phyloP scores from a whole-genome alignment of 2,329 filamentous ascomycete species.

The Hymenoscyphus occultus region DNA sequence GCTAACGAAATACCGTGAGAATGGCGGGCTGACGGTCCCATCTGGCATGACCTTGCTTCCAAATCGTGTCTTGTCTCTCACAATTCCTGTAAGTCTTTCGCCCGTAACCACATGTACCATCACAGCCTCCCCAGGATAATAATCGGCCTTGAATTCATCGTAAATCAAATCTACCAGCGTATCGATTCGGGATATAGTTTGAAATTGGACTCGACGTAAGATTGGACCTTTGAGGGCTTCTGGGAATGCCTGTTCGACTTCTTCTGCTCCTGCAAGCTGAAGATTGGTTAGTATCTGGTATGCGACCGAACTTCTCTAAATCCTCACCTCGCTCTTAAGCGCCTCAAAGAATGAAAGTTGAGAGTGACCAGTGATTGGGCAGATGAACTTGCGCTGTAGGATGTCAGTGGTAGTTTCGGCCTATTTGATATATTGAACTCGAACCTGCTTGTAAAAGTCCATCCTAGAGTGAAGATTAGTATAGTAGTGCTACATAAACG shows the following conservation, averaged over 20 bases:
- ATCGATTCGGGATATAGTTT: slow-evolving; percentile 84
- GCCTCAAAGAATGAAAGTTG: slow-evolving; percentile 91
- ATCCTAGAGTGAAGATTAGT: slow-evolving; percentile 54
- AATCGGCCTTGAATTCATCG: slow-evolving; percentile 82
- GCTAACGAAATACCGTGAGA: slow-evolving; percentile 77
- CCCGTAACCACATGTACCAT: slow-evolving; percentile 67
- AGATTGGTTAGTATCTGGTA: slow-evolving; percentile 32
- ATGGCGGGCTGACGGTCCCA: slow-evolving; percentile 66
- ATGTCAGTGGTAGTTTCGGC: slow-evolving; percentile 29
- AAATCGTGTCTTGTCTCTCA: slow-evolving; percentile 83
- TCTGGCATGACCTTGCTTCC: slow-evolving; percentile 60
- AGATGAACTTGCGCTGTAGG: slow-evolving; percentile 72
- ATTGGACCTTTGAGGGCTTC: slow-evolving; percentile 89
- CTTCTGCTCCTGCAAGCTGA: slow-evolving; percentile 74
- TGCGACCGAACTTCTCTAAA: slow-evolving; percentile 7
- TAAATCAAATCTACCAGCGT: slow-evolving; percentile 68
- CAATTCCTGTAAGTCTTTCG: slow-evolving; percentile 68
- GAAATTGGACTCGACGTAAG: slow-evolving; percentile 86
- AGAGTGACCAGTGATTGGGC: slow-evolving; percentile 92
- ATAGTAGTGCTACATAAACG: slow-evolving; percentile 18
- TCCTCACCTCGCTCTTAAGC: slow-evolving; percentile 78
- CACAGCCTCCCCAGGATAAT: slow-evolving; percentile 85
- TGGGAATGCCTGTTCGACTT: slow-evolving; percentile 89
- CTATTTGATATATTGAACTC: slow-evolving; percentile 28
- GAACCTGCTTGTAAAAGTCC: slow-evolving; percentile 90